Base-by-base conservation (phyloP, 2,329 filamentous ascomycete genomes). In the Aurifilum marmelostoma region DNA sequence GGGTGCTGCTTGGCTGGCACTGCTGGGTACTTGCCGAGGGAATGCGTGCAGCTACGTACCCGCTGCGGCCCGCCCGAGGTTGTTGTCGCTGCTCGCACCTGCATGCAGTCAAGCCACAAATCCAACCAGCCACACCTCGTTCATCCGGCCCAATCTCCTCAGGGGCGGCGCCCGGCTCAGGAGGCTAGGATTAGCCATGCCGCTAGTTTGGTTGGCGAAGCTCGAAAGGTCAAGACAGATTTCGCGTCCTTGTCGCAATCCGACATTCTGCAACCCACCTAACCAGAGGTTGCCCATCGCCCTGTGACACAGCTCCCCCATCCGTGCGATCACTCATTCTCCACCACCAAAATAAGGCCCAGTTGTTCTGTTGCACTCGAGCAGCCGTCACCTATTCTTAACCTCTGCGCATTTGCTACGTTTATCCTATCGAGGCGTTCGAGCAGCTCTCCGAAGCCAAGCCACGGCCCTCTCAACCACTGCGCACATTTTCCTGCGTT, bases 291-390 rank as follows among this genome's bases (percentile, higher is more conserved):
- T 41, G 27, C 24, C 56, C 18, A 54, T 34, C 61, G 43, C 56
- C 43, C 24, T 21, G 16, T 58, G 32, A 50, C 63, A 63, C 67
- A 58, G 59, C 34, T 56, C 65, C 62, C n/a, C 69, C 64, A 71
- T 65, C 69, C 69, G 69, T 67, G 64, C 69, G 43, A 69, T 18
- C 34, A 16, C 32, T 43, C 65, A 14, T 50, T 50, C 61, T 52
- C 67, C 60, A 54, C 67, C 29, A 63, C 54, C 67, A 56, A 43
- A 47, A 27, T 4, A 59, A 56, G 61, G 43, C 67, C 61, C 65
- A 4, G 50, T 63, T 67, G 34, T 63, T 65, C 61, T 60, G n/a
- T 47, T 54, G 47, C 21, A 54, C 21, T 27, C 24, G 37, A n/a
- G 12, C 24, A 50, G 18, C 43, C 2, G 8, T 47, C 63, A 62